phyloP scores from a whole-genome alignment of 129 eudicot genomes.

The Pseudognaphalium luteoalbum region DNA sequence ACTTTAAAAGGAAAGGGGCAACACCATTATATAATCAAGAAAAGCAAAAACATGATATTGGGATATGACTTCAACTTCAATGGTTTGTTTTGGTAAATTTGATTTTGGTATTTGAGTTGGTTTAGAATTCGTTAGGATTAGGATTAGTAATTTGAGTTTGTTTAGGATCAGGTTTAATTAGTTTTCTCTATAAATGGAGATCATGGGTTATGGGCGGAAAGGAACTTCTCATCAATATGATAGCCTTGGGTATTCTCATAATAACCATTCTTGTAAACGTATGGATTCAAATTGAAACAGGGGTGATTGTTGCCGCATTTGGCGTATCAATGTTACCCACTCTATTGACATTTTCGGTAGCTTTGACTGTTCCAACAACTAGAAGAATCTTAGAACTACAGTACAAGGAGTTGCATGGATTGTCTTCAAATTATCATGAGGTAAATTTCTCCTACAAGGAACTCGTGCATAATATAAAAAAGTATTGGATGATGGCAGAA shows the following conservation, averaged over 20 bases:
- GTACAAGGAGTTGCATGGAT: neutral
- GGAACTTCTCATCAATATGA: neutral
- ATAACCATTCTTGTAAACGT: neutral
- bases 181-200: too few species aligned
- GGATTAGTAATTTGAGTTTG: too few species aligned
- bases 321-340: neutral
- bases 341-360: neutral
- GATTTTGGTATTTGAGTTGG: too few species aligned
- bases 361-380: neutral
- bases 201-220: neutral
- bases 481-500: conserved; percentile 7
- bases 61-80: too few species aligned
- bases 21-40: conserved; percentile 35
- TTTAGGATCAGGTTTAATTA: too few species aligned
- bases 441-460: neutral
- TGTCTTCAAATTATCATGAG: neutral
- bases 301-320: neutral
- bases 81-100: too few species aligned
- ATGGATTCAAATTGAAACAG: neutral
- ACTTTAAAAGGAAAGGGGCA: conserved; percentile 49
- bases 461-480: neutral
- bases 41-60: conserved; percentile 16
- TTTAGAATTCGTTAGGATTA: too few species aligned
- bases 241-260: neutral
- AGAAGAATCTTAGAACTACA: neutral